These are phyloP conservation scores for Letharia lupina DNA, from an alignment of 495 filamentous ascomycete genomes.

Conservation along the genomic window DNA sequence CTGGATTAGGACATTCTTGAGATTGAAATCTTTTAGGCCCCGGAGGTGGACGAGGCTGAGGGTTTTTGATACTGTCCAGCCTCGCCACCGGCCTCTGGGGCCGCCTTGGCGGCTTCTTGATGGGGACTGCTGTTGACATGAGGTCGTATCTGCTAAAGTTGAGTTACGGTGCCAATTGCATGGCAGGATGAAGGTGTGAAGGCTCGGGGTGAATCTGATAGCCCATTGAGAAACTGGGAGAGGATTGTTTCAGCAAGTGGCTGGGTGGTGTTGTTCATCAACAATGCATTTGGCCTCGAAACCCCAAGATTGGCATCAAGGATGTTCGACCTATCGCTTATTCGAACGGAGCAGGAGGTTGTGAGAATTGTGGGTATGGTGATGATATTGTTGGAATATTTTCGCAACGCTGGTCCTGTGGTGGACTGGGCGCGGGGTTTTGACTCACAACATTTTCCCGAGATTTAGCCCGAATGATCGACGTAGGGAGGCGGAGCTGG, in stretches of 20 bases:
- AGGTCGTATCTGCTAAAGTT: not conserved
- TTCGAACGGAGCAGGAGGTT: not conserved
- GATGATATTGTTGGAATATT: not conserved
- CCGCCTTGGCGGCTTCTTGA: slow-evolving; percentile 10
- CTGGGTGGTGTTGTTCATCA: not conserved
- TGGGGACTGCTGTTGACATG: slow-evolving; percentile 9
- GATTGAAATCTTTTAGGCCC: not conserved
- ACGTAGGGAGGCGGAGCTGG: not conserved
- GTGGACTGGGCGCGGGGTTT: not conserved
- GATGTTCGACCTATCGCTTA: not conserved
- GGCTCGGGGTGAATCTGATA: not conserved
- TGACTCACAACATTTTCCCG: not conserved
- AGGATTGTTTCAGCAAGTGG: not conserved
- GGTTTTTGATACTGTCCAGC: slow-evolving; percentile 27
- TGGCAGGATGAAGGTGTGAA: not conserved
- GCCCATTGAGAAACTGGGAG: not conserved
- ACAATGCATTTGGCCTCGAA: not conserved
- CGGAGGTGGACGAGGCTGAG: slow-evolving; percentile 21
- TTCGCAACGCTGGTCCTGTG: not conserved
- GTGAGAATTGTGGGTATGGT: not conserved
- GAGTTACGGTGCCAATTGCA: not conserved
- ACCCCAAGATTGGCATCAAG: slow-evolving; percentile 6
- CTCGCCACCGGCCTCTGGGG: slow-evolving; percentile 18
- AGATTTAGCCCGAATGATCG: slow-evolving; percentile 1
- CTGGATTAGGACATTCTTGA: slow-evolving; percentile 35